Evolutionary conservation across 2,329 filamentous ascomycete genomes (phyloP), one percentile per base, ranked within the genome.

Genomic region (Alternaria arborescens): DNA sequence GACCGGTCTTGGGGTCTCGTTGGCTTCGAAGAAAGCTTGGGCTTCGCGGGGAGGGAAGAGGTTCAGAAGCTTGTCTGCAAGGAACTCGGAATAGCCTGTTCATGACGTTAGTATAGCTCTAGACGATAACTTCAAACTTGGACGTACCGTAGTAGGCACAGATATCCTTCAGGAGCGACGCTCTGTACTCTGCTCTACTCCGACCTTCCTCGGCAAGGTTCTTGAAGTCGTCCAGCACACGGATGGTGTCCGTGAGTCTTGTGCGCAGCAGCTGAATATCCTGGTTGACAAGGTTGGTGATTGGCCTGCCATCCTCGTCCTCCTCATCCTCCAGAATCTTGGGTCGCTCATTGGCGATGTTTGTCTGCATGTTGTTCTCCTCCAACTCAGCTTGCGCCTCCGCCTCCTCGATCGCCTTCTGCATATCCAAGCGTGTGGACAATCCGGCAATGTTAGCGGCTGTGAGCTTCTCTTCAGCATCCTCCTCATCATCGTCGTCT

Each of bases 11-110:
- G 93, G 88, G 28, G 92, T 93, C 82, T 99, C 95, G 88, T 99
- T 99, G 72, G 94, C 94, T 82, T 99, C 95, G 82, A 99, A 98
- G 82, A 99, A 99, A 55, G 94, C 94, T 71, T 98, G 96, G 0
- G 95, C 95, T 82, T 99, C 95, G 71, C 91, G 89, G 0, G 95
- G 92, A 1, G 93, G 89, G 82, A 99, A 98, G 7, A 99, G 88
- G 74, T 91, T 90, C 82, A 94, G 93, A 16, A 99, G 88, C 84
- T 98, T 99, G 80, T 97, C 92, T 5, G 94, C 95, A n/a, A 99
- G 86, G 81, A 91, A 98, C 38, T 91, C 88, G 4, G 92, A 96
- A 83, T 99, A 99, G 61, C 94, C 58, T 60, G 4, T 32, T 26
- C 3, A 20, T 10, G 16, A 14, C 7, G 16, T 60, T 36, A 60